Conservation (phyloP, 2,329 filamentous ascomycete species). For the Nannizziopsis arthrosporioides region DNA sequence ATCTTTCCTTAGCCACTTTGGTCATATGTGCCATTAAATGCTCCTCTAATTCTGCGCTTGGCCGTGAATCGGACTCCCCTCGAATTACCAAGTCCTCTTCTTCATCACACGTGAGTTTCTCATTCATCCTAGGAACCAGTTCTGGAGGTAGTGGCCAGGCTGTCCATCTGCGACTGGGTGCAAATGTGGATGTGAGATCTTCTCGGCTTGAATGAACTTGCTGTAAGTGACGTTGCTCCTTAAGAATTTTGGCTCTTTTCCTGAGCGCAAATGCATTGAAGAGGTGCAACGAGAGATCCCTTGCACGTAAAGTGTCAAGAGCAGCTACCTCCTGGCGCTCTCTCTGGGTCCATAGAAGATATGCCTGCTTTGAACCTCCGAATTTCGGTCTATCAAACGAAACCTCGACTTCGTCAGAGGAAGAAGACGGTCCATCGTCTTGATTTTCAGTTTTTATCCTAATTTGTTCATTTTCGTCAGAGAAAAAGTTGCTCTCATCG, state of each 20-base stretch:
- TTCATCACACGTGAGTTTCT: slow-evolving; percentile 40
- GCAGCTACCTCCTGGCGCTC: slow-evolving; percentile 58
- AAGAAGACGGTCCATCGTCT: slow-evolving; percentile 9
- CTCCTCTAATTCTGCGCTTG: slow-evolving; percentile 57
- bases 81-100: slow-evolving; percentile 44
- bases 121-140: slow-evolving; percentile 48
- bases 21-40: slow-evolving; percentile 56
- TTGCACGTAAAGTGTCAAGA: slow-evolving; percentile 50
- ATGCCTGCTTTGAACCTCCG: slow-evolving; percentile 54
- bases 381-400: slow-evolving; percentile 44
- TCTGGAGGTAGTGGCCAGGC: slow-evolving; percentile 66
- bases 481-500: slow-evolving; percentile 7
- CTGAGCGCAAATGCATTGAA: slow-evolving; percentile 67
- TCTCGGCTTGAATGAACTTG: neutral
- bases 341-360: slow-evolving; percentile 79
- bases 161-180: slow-evolving; percentile 55
- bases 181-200: slow-evolving; percentile 23
- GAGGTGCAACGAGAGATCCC: slow-evolving; percentile 62
- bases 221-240: neutral
- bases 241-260: slow-evolving; percentile 26
- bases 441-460: neutral
- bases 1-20: slow-evolving; percentile 55
- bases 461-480: slow-evolving; percentile 9
- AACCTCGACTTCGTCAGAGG: slow-evolving; percentile 6
- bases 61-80: slow-evolving; percentile 33